Conservation (phyloP, 2,329 filamentous ascomycete species). For the Aspergillus neoniger region DNA sequence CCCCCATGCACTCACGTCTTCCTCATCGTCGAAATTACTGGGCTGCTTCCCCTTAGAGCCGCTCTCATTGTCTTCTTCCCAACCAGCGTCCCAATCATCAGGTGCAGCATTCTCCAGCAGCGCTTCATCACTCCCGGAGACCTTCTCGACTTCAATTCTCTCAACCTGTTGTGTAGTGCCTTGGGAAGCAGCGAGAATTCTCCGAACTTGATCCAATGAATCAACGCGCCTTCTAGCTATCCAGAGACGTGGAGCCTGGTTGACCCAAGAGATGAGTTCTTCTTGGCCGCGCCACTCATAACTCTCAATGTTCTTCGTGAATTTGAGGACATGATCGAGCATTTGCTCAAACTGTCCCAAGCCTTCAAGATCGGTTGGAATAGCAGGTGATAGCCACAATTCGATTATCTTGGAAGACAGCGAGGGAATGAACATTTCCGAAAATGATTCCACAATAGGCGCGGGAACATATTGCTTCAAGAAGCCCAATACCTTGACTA, state of each 20-base stretch:
- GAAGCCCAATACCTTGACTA: constrained; percentile 52
- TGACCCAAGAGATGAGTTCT: constrained; percentile 76
- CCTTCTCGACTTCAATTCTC: constrained; percentile 77
- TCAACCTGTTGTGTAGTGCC: constrained; percentile 72
- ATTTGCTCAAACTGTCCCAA: constrained; percentile 71
- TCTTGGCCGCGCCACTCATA: constrained; percentile 63
- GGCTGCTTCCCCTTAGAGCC: constrained; percentile 22
- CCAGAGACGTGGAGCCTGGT: constrained; percentile 80
- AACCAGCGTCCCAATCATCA: constrained; percentile 75
- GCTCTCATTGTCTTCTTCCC: constrained; percentile 69
- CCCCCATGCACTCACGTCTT: constrained; percentile 54
- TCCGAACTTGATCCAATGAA: constrained; percentile 73
- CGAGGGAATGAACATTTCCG: constrained; percentile 68
- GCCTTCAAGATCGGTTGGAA: constrained; percentile 72
- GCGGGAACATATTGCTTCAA: constrained; percentile 54
- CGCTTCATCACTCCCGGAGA: constrained; percentile 69
- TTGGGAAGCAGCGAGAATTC: constrained; percentile 66
- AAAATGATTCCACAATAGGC: constrained; percentile 57
- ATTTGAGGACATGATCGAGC: constrained; percentile 63
- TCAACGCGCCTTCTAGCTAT: constrained; percentile 78
- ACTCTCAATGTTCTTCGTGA: constrained; percentile 64
- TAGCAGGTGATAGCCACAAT: constrained; percentile 72
- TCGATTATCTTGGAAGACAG: constrained; percentile 69
- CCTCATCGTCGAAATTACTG: constrained; percentile 37
- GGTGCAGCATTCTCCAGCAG: constrained; percentile 57